Evolutionary conservation across 2,329 filamentous ascomycete genomes (phyloP).

Genomic region (Leptographium wingfieldii): DNA sequence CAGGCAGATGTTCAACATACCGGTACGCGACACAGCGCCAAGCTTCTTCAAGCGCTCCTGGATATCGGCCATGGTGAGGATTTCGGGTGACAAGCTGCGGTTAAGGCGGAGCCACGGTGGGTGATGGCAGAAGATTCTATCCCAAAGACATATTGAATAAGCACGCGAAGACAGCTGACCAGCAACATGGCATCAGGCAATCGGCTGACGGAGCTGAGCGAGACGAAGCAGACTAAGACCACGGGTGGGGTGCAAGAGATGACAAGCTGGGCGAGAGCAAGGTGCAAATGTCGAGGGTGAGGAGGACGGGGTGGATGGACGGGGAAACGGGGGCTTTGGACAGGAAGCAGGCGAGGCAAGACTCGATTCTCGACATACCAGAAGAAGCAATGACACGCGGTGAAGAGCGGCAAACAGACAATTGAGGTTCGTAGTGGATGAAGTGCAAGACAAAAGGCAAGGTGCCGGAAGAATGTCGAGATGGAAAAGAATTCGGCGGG

Average conservation of each 20-base stretch:
- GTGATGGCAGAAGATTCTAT: not conserved
- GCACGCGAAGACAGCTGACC: not conserved
- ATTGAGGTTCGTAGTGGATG: not conserved
- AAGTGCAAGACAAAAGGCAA: not conserved
- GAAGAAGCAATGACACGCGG: not conserved
- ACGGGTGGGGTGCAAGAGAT: too few species aligned
- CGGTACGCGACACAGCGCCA: conserved; percentile 45
- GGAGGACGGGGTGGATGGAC: not conserved
- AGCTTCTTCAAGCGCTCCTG: conserved; percentile 50
- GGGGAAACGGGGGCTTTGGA: not conserved
- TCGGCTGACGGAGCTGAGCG: not conserved
- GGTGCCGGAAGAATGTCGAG: conserved; percentile 2
- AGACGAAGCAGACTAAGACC: not conserved
- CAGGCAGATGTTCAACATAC: conserved; percentile 36
- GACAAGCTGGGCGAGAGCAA: not conserved
- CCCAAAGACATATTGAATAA: not conserved
- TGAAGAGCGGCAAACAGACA: not conserved
- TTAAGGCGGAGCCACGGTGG: conserved; percentile 10
- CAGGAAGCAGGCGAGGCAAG: not conserved
- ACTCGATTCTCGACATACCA: not conserved
- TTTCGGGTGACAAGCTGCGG: not conserved
- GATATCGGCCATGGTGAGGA: conserved; percentile 36
- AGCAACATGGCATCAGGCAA: not conserved
- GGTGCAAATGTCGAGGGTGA: not conserved
- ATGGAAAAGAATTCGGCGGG: conserved; percentile 1